Evolutionary conservation across 2,329 filamentous ascomycete genomes (phyloP).

Genomic region (Arthrobotrys iridis): DNA sequence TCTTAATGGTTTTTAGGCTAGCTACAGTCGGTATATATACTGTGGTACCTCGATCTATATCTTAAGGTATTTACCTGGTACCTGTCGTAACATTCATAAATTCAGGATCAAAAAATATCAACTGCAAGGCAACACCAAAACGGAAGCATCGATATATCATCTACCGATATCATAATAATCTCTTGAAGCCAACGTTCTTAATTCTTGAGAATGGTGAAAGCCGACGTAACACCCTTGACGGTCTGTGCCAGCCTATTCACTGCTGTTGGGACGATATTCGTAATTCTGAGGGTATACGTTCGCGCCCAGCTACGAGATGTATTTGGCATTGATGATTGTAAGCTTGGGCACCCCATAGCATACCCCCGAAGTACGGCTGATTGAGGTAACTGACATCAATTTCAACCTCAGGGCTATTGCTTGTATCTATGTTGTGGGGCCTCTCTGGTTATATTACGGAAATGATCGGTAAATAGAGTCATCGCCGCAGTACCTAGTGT

Average conservation of each 20-base stretch:
- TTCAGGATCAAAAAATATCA: neutral
- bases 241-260: conserved; percentile 32
- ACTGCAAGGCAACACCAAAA: neutral
- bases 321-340: conserved; percentile 35
- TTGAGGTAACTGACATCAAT: neutral
- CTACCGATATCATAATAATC: neutral
- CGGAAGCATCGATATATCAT: neutral
- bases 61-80: neutral
- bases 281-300: conserved; percentile 35
- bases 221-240: conserved; percentile 23
- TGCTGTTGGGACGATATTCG: conserved; percentile 22
- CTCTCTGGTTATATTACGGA: conserved; percentile 27
- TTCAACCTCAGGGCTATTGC: conserved; percentile 7
- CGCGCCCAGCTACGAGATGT: conserved; percentile 19
- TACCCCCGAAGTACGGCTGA: neutral
- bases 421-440: conserved; percentile 36
- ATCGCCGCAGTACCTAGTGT: no score
- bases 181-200: neutral
- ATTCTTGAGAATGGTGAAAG: conserved; percentile 19
- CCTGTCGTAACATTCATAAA: neutral
- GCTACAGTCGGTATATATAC: conserved; percentile 22
- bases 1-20: neutral
- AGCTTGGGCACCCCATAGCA: neutral
- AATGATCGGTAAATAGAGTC: conserved; percentile 15
- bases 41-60: neutral